A percentile compares a stretch with the other conserved stretches of the same genome.
These are phyloP conservation scores for Berberis thunbergii DNA, from an alignment of 164 flowering plant genomes.

Conservation along the genomic window DNA sequence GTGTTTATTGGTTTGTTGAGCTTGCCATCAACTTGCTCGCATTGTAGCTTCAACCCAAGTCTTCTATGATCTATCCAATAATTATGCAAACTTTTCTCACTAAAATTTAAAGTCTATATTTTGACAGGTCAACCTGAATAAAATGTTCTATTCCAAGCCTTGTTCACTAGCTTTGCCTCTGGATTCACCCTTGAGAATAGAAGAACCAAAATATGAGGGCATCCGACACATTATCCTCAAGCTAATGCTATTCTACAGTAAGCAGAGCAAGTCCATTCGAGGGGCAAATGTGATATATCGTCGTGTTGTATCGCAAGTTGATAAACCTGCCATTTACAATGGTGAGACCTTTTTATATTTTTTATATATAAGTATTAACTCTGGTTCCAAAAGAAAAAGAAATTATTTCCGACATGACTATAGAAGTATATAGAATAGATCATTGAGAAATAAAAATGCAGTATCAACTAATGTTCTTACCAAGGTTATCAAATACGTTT, in stretches of 20 bases:
- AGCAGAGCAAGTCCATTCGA: slow-evolving; percentile 81
- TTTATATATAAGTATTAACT: background rate
- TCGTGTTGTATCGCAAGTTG: slow-evolving; percentile 72
- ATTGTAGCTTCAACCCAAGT: no score
- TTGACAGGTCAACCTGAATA: slow-evolving; percentile 66
- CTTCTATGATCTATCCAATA: no score
- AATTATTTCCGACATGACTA: no score
- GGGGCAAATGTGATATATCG: slow-evolving; percentile 74
- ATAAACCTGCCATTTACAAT: slow-evolving; percentile 71
- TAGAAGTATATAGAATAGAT: no score
- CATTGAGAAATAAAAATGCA: background rate
- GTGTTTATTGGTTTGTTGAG: no score
- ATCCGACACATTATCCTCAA: slow-evolving; percentile 40
- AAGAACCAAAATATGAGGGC: slow-evolving; percentile 79
- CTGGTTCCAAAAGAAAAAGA: background rate
- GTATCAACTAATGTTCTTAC: background rate
- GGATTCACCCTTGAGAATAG: slow-evolving; percentile 68
- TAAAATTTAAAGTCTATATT: slow-evolving; percentile 6
- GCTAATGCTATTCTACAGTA: slow-evolving; percentile 78
- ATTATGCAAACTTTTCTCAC: background rate
- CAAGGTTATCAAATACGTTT: background rate
- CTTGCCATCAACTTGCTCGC: no score
- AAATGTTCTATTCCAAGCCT: slow-evolving; percentile 79
- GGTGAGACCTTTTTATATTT: slow-evolving; percentile 28
- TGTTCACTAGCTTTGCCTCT: slow-evolving; percentile 69